phyloP scores from a whole-genome alignment of 1,284 basidiomycete species.

The Fomitopsis palustris region DNA sequence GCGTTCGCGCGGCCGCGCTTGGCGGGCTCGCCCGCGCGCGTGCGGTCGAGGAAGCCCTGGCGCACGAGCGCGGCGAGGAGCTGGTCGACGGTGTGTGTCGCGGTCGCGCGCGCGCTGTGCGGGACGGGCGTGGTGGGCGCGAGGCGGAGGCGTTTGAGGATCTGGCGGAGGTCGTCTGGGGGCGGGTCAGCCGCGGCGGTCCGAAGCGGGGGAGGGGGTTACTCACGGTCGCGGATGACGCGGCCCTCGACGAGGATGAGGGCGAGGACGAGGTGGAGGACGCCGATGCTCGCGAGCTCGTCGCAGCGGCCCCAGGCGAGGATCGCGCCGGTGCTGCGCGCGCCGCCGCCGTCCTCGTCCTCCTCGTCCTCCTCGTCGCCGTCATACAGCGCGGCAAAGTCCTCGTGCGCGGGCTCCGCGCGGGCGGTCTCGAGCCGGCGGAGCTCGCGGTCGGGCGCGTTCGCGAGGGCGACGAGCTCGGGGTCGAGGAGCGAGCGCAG shows the following conservation, averaged over 20 bases:
- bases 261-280: constrained; percentile 68
- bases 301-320: constrained; percentile 66
- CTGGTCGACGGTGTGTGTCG: constrained; percentile 48
- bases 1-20: too few relatives aligned
- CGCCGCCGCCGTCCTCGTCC: constrained; percentile 34
- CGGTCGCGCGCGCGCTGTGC: constrained; percentile 46
- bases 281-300: constrained; percentile 57
- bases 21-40: constrained; percentile 40
- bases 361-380: too few relatives aligned
- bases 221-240: constrained; percentile 62
- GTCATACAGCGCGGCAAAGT: constrained; percentile 40
- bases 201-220: not conserved
- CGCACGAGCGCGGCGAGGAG: constrained; percentile 55
- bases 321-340: constrained; percentile 67
- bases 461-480: constrained; percentile 54
- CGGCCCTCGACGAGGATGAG: constrained; percentile 70
- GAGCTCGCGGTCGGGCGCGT: too few relatives aligned
- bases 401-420: constrained; percentile 41
- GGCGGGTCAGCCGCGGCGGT: not conserved
- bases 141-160: constrained; percentile 62
- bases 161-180: constrained; percentile 55
- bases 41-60: constrained; percentile 67
- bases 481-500: constrained; percentile 63
- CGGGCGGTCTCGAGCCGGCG: constrained; percentile 48
- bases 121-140: constrained; percentile 38